Evolutionary conservation across 768 basidiomycete genomes (phyloP), one percentile per base, ranked within the genome.

Genomic region (Trametes cubensis): DNA sequence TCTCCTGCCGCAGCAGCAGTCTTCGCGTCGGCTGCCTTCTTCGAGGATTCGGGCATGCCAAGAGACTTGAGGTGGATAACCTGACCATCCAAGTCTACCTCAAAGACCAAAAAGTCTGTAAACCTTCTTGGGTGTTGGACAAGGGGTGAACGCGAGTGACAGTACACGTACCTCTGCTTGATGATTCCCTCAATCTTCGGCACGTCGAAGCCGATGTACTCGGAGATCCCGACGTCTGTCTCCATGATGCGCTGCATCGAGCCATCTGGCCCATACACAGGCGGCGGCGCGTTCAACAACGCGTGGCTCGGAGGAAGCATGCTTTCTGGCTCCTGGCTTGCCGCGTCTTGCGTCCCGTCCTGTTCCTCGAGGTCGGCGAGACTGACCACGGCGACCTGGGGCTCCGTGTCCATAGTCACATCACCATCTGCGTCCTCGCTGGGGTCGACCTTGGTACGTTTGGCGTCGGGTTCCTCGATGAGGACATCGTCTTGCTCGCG

Each of bases 81-180:
- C 64, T 90, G 85, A 46, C 88, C 83, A 65, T 92, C 87, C 62
- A 86, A 82, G 70, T 91, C 87, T 34, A 99, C 88, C 76, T 99
- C 97, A 69, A 83, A 90, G 20, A 99, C 97, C 69, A 98, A 69
- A 72, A 99, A 99, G 75, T 99, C 97, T 42, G 96, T 96, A 74
- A 98, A 98, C 69, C 95, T 97, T 44, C 20, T 15, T 15, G 48
- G 70, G 26, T 54, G 34, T 42, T 53, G 60, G 20, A n/a, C 52
- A 38, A 52, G 6, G n/a, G 21, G n/a, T 23, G 48, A 28, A 21
- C 39, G 50, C 34, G 25, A 30, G 18, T 34, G 60, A 30, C 44
- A 26, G 8, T 38, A 20, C 14, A 71, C 83, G 63, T 60, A 94
- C 95, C 96, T 82, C 77, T 98, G 96, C 76, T 98, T 98, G 74